Conservation (phyloP, 2,329 filamentous ascomycete genomes). For the Eutypella sp. region DNA sequence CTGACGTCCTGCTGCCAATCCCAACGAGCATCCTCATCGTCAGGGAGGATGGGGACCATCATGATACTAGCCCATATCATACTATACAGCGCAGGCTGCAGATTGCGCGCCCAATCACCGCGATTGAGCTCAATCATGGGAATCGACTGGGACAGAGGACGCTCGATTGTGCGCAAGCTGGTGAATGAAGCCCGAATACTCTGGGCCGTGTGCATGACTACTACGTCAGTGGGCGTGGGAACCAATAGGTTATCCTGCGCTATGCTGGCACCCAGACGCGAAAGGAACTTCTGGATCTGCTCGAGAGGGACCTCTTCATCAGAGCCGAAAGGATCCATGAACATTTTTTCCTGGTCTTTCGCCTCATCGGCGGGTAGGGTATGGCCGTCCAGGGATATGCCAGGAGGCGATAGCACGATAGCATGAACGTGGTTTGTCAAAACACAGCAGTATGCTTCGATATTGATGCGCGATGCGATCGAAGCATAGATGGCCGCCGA, state of each 20-base stretch:
- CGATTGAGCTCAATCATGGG: constrained; percentile 31
- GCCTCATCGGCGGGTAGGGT: constrained; percentile 34
- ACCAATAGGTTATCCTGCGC: constrained; percentile 50
- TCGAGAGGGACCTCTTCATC: constrained; percentile 59
- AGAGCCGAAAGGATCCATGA: constrained; percentile 75
- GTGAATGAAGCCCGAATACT: constrained; percentile 75
- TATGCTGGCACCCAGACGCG: constrained; percentile 39
- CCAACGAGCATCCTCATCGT: constrained; percentile 32
- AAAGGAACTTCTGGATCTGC: constrained; percentile 56
- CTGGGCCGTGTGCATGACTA: constrained; percentile 70
- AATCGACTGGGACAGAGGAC: constrained; percentile 31
- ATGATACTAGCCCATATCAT: constrained; percentile 67
- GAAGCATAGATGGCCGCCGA: constrained; percentile 83
- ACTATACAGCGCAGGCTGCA: constrained; percentile 61
- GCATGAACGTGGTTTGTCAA: constrained; percentile 84
- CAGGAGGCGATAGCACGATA: constrained; percentile 60
- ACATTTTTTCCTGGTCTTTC: constrained; percentile 55
- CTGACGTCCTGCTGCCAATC: constrained; percentile 59
- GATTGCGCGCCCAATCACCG: constrained; percentile 52
- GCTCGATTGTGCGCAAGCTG: constrained; percentile 36
- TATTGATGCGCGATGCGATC: constrained; percentile 66
- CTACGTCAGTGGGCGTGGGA: constrained; percentile 58
- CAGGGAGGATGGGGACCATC: constrained; percentile 39
- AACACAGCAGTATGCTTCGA: constrained; percentile 73
- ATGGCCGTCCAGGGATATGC: constrained; percentile 55